Evolutionary conservation across 495 filamentous ascomycete genomes (phyloP).

Genomic region (Penicillium silybi): DNA sequence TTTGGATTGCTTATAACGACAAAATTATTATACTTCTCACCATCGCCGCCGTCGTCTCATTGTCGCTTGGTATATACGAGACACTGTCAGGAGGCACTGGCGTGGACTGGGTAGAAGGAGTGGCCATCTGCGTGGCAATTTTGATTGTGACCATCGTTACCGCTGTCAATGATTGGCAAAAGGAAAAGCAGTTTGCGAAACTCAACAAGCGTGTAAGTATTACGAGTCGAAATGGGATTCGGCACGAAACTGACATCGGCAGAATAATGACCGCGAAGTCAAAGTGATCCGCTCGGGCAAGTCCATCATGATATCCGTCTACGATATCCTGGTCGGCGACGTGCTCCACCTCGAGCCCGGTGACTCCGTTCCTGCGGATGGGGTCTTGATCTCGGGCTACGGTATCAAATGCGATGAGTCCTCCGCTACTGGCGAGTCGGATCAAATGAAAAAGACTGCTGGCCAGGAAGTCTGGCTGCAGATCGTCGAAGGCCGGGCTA

Average conservation of each 20-base stretch:
- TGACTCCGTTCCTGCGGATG: constrained; percentile 63
- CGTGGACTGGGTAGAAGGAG: constrained; percentile 77
- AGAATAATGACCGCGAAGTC: constrained; percentile 76
- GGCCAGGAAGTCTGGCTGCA: constrained; percentile 56
- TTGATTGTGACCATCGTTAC: constrained; percentile 72
- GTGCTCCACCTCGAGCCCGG: constrained; percentile 71
- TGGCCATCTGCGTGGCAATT: constrained; percentile 74
- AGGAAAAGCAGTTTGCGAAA: constrained; percentile 74
- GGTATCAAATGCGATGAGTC: constrained; percentile 67
- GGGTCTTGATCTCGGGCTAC: constrained; percentile 58
- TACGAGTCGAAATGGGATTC: not conserved
- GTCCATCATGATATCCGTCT: constrained; percentile 65
- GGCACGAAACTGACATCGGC: constrained; percentile 5
- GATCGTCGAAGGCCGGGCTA: constrained; percentile 50
- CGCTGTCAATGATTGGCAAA: constrained; percentile 73
- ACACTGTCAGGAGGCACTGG: constrained; percentile 39
- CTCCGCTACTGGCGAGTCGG: constrained; percentile 65
- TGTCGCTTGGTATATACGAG: constrained; percentile 72
- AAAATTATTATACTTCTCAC: constrained; percentile 76
- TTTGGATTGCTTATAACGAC: constrained; percentile 87
- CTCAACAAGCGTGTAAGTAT: constrained; percentile 61
- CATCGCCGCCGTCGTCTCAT: constrained; percentile 66
- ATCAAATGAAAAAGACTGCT: constrained; percentile 60
- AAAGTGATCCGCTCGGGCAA: constrained; percentile 75
- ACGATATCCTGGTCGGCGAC: constrained; percentile 69